Evolutionary conservation across 164 flowering plant genomes (phyloP), one percentile per base, ranked within the genome.

Genomic region (Tetrastigma voinierianum): DNA sequence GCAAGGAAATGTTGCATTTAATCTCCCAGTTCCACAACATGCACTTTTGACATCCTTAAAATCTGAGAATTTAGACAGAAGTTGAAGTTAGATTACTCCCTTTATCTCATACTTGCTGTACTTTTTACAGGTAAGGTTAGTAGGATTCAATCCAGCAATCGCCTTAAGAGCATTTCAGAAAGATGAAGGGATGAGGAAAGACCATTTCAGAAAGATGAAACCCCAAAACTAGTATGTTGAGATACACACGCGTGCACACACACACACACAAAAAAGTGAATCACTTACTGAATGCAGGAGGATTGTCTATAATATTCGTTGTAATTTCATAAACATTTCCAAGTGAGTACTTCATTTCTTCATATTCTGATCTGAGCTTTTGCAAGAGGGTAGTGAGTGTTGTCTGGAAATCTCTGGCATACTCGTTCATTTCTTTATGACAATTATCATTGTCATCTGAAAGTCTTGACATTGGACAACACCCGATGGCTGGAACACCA

Each of bases 271-370:
- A n/a, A n/a, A n/a, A n/a, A 63, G 44, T 45, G 51, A 54, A 10
- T 43, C 15, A 58, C 84, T 76, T 73, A 85, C 87, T 63, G 65
- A 57, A 74, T 45, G 25, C 47, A 24, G 6, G 12, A 10, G 82
- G 83, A 44, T 76, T 53, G 1, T 71, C 13, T 8, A 78, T 71
- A 53, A 86, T 74, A 21, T 75, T 67, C 4, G 65, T 73, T 12
- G 85, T 74, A 86, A 86, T 86, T 23, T 75, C 74, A 49, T 61
- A 77, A 14, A 83, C 62, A 54, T 83, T 78, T 58, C 87, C 88
- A 18, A 84, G 79, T 7, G 89, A 77, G 66, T 84, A 84, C 54
- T 79, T 78, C 62, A 87, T 59, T 62, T 69, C 83, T 46, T 66
- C 57, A n/a, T 47, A 51, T 65, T 84, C 69, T 7, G 73, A 72